phyloP scores from a whole-genome alignment of 2,329 filamentous ascomycete genomes.

The Fusarium secorum region DNA sequence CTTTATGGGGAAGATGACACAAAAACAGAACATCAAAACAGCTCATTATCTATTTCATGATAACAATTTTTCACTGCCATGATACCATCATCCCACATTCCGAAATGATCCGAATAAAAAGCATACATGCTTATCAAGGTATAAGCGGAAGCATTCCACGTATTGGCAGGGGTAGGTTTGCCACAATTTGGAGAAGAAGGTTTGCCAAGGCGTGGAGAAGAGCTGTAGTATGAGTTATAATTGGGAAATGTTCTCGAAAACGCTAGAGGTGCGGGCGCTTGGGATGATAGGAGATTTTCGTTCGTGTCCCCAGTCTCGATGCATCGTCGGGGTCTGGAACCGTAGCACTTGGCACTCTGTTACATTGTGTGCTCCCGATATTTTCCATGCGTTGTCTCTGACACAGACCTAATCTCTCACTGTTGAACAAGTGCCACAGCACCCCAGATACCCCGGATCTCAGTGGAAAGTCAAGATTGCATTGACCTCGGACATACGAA shows the following conservation, averaged over 20 bases:
- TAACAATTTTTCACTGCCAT: neutral
- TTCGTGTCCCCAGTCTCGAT: neutral
- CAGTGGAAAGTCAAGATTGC: neutral
- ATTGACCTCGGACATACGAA: neutral
- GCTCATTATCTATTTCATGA: neutral
- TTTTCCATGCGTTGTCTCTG: neutral
- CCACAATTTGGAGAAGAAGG: slow-evolving; percentile 9
- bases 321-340: slow-evolving; percentile 1
- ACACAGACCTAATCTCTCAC: neutral
- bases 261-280: neutral
- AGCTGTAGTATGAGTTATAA: neutral
- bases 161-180: neutral
- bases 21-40: neutral
- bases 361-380: slow-evolving; percentile 19
- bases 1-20: neutral
- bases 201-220: neutral
- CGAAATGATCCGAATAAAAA: slow-evolving; percentile 23
- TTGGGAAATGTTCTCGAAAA: slow-evolving; percentile 7
- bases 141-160: slow-evolving; percentile 1
- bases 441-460: slow-evolving; percentile 1
- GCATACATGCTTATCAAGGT: neutral
- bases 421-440: neutral
- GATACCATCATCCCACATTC: neutral
- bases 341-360: neutral
- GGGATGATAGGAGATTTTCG: neutral